These are phyloP conservation scores for Boletus tylopilopsis DNA, from an alignment of 768 basidiomycete species.

Conservation along the genomic window DNA sequence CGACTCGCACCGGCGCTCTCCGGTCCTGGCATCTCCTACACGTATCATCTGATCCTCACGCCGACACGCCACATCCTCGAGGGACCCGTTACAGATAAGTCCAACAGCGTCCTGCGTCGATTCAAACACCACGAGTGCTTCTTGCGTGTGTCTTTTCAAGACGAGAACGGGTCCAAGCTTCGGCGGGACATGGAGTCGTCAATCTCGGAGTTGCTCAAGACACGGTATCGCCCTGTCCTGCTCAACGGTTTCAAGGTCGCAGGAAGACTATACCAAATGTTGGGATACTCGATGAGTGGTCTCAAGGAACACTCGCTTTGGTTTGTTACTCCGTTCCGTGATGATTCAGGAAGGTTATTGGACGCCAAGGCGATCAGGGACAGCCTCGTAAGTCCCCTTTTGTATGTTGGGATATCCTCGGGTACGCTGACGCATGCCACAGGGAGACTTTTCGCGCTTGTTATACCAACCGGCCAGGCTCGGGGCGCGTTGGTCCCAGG, in stretches of 20 bases:
- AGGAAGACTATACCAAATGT: constrained; percentile 42
- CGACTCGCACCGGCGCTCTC: constrained; percentile 21
- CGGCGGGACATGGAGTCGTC: constrained; percentile 30
- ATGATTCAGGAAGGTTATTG: constrained; percentile 20
- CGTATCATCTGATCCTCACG: constrained; percentile 38
- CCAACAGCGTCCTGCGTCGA: constrained; percentile 36
- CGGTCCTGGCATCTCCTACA: constrained; percentile 24
- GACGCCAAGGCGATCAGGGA: constrained; percentile 30
- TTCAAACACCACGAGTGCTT: constrained; percentile 40
- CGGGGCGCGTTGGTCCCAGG: constrained; percentile 53
- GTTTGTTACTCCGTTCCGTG: constrained; percentile 44
- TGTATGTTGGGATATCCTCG: background rate
- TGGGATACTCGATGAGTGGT: constrained; percentile 54
- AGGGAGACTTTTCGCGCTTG: constrained; percentile 41
- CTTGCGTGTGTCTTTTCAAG: constrained; percentile 46
- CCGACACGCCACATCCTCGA: constrained; percentile 38
- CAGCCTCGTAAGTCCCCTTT: constrained; percentile 28
- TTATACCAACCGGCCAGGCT: constrained; percentile 42
- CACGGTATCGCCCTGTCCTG: constrained; percentile 35
- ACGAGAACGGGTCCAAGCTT: constrained; percentile 40
- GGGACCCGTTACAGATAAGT: constrained; percentile 37
- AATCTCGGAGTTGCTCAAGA: constrained; percentile 30
- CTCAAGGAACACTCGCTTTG: constrained; percentile 46
- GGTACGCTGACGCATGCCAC: constrained; percentile 1
- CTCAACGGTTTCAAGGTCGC: constrained; percentile 36